phyloP scores from a whole-genome alignment of 208 protist genomes.

The Trichomonas gallinae region DNA sequence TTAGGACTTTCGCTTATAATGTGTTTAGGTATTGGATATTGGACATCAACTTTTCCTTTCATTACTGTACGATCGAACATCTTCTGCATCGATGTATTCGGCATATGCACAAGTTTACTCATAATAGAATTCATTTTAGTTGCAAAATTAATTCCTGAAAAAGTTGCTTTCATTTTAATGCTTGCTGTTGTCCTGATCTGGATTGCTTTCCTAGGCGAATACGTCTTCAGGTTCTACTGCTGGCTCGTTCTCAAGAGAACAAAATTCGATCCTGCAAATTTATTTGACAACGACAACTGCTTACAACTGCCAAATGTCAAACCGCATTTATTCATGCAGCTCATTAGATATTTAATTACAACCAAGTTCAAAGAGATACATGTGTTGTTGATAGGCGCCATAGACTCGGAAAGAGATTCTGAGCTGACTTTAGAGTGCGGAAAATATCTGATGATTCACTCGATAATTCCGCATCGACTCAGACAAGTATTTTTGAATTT shows the following conservation, averaged over 20 bases:
- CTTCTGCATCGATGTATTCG: background rate
- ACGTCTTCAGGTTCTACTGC: background rate
- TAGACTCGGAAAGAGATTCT: background rate
- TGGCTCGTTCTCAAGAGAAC: background rate
- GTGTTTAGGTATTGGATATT: background rate
- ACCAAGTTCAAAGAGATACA: background rate
- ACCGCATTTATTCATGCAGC: background rate
- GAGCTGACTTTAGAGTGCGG: background rate
- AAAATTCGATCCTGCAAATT: background rate
- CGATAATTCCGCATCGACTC: background rate
- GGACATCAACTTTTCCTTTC: background rate
- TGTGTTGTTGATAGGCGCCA: background rate
- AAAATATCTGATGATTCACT: background rate
- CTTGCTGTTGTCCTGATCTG: background rate
- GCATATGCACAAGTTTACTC: background rate
- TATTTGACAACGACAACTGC: background rate
- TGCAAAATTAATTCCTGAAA: background rate
- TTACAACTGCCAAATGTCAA: background rate
- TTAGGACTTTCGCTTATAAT: background rate
- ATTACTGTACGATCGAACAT: background rate
- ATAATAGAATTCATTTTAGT: background rate
- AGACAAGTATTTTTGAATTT: background rate
- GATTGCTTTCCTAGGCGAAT: background rate
- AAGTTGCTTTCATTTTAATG: background rate
- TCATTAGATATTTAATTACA: background rate